phyloP scores from a whole-genome alignment of 192 early-diverging fungal genomes.

The Umbelopsis vinacea region DNA sequence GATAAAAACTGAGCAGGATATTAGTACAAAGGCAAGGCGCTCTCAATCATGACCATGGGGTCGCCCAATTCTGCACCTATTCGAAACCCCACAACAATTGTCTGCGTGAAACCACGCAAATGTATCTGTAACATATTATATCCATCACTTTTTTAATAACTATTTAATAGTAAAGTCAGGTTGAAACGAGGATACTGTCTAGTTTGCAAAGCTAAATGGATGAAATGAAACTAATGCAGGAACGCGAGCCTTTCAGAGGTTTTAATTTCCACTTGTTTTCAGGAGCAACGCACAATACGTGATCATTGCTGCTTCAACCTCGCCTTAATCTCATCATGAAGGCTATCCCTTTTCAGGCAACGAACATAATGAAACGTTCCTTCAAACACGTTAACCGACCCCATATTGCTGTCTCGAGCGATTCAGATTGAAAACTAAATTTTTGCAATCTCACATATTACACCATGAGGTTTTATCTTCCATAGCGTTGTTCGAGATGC shows the following conservation, averaged over 20 bases:
- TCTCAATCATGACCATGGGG: not conserved
- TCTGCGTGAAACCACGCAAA: not conserved
- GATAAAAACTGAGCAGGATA: not conserved
- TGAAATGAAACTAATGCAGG: not conserved
- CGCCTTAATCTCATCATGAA: slow-evolving; percentile 18
- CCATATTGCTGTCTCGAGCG: not conserved
- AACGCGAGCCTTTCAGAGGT: slow-evolving; percentile 13
- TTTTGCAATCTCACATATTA: slow-evolving; percentile 17
- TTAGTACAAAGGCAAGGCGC: no score
- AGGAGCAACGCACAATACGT: slow-evolving; percentile 1
- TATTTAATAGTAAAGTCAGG: not conserved
- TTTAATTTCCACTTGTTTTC: slow-evolving; percentile 12
- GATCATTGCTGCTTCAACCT: slow-evolving; percentile 20
- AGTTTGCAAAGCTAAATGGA: no score
- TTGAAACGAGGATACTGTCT: not conserved
- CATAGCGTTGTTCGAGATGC: slow-evolving; percentile 9
- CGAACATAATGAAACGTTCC: not conserved
- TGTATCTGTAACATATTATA: slow-evolving; percentile 19
- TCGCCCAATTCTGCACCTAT: not conserved
- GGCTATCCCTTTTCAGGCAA: slow-evolving; percentile 9
- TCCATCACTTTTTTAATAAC: slow-evolving; percentile 7
- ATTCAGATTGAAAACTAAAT: slow-evolving; percentile 25
- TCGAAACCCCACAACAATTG: not conserved
- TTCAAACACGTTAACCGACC: not conserved
- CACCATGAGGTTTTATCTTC: not conserved